These are phyloP conservation scores for Orbilia blumenaviensis DNA, from an alignment of 2,329 filamentous ascomycete genomes.

Conservation along the genomic window DNA sequence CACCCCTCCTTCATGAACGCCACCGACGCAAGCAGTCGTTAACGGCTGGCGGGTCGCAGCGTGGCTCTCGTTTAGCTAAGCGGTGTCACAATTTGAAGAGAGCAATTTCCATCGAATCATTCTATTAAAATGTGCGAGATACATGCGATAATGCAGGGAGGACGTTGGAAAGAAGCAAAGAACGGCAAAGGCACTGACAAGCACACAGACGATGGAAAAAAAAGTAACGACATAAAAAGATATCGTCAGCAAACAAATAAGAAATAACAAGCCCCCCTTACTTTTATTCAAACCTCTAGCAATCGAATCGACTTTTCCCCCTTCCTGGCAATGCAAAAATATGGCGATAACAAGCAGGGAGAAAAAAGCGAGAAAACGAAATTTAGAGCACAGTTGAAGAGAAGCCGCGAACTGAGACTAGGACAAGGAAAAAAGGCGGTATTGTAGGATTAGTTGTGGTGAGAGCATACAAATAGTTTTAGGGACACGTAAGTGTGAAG, in stretches of 20 bases:
- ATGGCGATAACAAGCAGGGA: conserved; percentile 30
- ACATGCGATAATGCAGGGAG: conserved; percentile 46
- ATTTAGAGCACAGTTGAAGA: conserved; percentile 28
- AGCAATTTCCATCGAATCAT: conserved; percentile 39
- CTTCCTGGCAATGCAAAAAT: conserved; percentile 26
- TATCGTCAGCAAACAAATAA: conserved; percentile 7
- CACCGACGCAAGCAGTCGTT: conserved; percentile 2
- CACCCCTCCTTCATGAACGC: conserved; percentile 1
- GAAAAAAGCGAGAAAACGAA: conserved; percentile 15
- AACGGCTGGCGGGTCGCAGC: background rate
- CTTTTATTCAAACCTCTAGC: conserved; percentile 41
- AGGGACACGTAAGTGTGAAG: background rate
- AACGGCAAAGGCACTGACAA: conserved; percentile 5
- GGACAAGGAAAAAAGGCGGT: background rate
- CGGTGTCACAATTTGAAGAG: background rate
- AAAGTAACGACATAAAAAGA: conserved; percentile 20
- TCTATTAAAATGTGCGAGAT: conserved; percentile 50
- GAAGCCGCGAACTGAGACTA: conserved; percentile 7
- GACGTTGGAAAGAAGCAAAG: conserved; percentile 4
- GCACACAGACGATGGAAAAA: conserved; percentile 21
- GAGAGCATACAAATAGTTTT: conserved; percentile 8
- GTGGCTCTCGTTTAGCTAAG: background rate
- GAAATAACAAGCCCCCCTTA: conserved; percentile 20
- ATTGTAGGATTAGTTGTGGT: conserved; percentile 2
- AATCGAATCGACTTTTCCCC: conserved; percentile 46